Conservation (phyloP, 2,329 filamentous ascomycete species). For the Arthroderma sp. region DNA sequence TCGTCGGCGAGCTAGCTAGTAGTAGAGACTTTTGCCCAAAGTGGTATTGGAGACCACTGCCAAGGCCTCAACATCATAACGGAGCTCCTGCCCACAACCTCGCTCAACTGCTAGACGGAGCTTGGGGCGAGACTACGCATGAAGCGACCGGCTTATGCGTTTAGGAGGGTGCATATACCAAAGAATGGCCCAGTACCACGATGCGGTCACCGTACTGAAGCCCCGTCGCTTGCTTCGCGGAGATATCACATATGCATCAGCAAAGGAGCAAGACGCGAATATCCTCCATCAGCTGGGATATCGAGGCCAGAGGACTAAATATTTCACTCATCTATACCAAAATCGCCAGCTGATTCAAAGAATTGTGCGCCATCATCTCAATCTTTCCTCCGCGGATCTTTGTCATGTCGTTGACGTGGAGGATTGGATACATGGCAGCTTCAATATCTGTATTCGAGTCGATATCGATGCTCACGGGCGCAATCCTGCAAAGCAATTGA, state of each 20-base stretch:
- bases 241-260: conserved; percentile 14
- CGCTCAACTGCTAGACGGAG: too few relatives aligned
- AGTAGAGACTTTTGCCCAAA: too few relatives aligned
- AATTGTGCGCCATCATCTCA: conserved; percentile 6
- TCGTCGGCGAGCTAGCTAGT: too few relatives aligned
- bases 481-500: neutral
- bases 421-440: conserved; percentile 19
- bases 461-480: neutral
- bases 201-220: too few relatives aligned
- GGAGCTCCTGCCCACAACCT: too few relatives aligned
- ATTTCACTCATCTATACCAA: conserved; percentile 1
- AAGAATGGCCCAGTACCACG: too few relatives aligned
- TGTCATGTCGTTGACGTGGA: conserved; percentile 2
- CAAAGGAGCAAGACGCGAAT: conserved; percentile 13
- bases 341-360: conserved; percentile 3
- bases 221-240: neutral
- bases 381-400: conserved; percentile 1
- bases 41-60: too few relatives aligned
- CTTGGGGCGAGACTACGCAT: too few relatives aligned
- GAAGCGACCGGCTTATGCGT: too few relatives aligned
- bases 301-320: conserved; percentile 8
- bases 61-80: too few relatives aligned
- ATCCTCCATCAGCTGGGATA: conserved; percentile 15
- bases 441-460: conserved; percentile 22
- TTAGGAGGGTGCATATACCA: too few relatives aligned